Conservation (phyloP, 2,329 filamentous ascomycete species). For the Apiospora kogelbergensis region DNA sequence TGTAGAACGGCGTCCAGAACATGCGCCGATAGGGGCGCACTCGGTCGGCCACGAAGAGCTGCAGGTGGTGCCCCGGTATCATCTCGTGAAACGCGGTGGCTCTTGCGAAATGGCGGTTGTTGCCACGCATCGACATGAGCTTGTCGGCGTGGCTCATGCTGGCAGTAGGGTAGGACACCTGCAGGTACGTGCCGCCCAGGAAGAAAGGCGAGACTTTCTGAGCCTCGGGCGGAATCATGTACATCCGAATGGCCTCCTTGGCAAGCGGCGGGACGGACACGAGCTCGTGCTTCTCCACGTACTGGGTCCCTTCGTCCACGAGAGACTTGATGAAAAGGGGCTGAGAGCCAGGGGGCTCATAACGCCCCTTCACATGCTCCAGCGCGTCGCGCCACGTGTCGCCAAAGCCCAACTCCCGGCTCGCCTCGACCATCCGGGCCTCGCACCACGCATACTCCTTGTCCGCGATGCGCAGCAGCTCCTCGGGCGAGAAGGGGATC, state of each 20-base stretch:
- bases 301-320: slow-evolving; percentile 49
- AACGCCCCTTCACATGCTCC: slow-evolving; percentile 55
- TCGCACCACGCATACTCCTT: slow-evolving; percentile 57
- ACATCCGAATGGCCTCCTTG: slow-evolving; percentile 53
- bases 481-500: slow-evolving; percentile 58
- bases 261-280: slow-evolving; percentile 55
- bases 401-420: slow-evolving; percentile 46
- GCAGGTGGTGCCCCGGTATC: slow-evolving; percentile 58
- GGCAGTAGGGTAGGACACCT: slow-evolving; percentile 55
- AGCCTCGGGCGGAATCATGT: slow-evolving; percentile 53
- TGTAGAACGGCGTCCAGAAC: slow-evolving; percentile 58
- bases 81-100: slow-evolving; percentile 63
- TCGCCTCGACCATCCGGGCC: slow-evolving; percentile 51
- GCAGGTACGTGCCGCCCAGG: slow-evolving; percentile 53
- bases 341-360: slow-evolving; percentile 54
- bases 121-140: slow-evolving; percentile 59
- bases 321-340: slow-evolving; percentile 51
- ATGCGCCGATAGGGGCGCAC: slow-evolving; percentile 48
- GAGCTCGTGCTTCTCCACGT: slow-evolving; percentile 53
- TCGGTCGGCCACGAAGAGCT: slow-evolving; percentile 48
- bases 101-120: slow-evolving; percentile 56
- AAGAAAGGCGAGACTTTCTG: slow-evolving; percentile 62
- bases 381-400: slow-evolving; percentile 53
- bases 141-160: slow-evolving; percentile 55
- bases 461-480: slow-evolving; percentile 51